Conservation (phyloP, 176 grass and related monocot genomes). For the Oropetium thomaeum region DNA sequence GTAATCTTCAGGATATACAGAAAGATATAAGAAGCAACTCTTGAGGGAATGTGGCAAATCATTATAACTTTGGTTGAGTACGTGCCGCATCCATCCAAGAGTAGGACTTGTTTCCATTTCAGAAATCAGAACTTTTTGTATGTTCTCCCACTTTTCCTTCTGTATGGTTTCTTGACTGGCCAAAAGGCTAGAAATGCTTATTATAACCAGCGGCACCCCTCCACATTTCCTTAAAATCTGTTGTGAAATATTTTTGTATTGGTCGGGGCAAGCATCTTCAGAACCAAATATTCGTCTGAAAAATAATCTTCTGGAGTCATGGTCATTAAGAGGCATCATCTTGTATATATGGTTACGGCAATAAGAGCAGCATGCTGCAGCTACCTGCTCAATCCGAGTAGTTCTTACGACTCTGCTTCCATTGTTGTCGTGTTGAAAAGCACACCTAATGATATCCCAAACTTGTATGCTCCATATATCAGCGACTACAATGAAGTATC, state of each 20-base stretch:
- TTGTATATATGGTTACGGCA: neutral
- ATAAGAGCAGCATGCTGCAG: neutral
- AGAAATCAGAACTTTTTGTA: neutral
- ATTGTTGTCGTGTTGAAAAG: neutral
- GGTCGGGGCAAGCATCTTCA: neutral
- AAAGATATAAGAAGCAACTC: constrained; percentile 31
- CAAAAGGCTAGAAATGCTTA: constrained; percentile 20
- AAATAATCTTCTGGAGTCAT: neutral
- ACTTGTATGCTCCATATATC: neutral
- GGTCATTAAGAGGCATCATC: neutral
- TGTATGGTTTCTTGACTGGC: neutral
- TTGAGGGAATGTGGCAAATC: neutral
- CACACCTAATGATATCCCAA: neutral
- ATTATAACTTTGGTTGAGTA: constrained; percentile 18
- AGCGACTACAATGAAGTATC: constrained; percentile 1
- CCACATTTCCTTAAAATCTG: neutral
- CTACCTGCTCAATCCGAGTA: neutral
- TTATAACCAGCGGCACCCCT: constrained; percentile 5
- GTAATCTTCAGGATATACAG: neutral
- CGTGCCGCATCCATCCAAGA: constrained; percentile 14
- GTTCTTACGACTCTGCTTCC: constrained; percentile 4
- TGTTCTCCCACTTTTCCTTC: neutral
- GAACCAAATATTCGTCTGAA: neutral
- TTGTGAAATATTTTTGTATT: neutral
- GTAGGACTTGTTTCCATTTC: constrained; percentile 6